These are phyloP conservation scores for Mycena olivaceomarginata DNA, from an alignment of 768 basidiomycete genomes.

Conservation along the genomic window DNA sequence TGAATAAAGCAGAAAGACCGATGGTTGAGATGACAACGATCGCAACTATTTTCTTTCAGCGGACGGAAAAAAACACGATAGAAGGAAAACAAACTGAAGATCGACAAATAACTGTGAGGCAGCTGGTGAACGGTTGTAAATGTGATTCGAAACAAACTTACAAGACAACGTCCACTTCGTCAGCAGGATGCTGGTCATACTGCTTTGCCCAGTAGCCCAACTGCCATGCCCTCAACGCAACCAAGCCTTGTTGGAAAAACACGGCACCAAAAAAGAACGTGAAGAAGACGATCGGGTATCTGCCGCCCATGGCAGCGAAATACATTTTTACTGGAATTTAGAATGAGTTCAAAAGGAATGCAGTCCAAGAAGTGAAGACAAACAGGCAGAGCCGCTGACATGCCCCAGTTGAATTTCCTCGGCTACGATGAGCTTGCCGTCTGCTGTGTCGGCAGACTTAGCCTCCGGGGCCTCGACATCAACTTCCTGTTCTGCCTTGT, in stretches of 20 bases:
- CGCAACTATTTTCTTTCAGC: slow-evolving; percentile 22
- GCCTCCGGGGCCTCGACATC: slow-evolving; percentile 41
- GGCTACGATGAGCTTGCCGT: slow-evolving; percentile 76
- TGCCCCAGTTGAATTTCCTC: slow-evolving; percentile 79
- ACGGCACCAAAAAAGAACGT: slow-evolving; percentile 29
- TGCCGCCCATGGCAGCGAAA: slow-evolving; percentile 26
- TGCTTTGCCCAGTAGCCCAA: slow-evolving; percentile 42
- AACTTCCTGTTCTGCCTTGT: slow-evolving; percentile 45
- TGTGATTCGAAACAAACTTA: not conserved
- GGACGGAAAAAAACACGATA: not conserved
- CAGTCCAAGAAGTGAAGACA: not conserved
- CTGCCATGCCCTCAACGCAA: slow-evolving; percentile 35
- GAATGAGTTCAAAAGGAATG: not conserved
- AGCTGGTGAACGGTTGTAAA: not conserved
- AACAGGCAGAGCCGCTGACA: slow-evolving; percentile 63
- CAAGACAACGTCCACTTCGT: slow-evolving; percentile 32
- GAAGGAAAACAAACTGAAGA: slow-evolving; percentile 21
- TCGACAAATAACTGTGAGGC: slow-evolving; percentile 16
- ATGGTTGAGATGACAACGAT: slow-evolving; percentile 50
- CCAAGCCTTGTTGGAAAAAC: slow-evolving; percentile 12
- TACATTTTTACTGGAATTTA: slow-evolving; percentile 38
- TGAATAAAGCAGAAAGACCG: slow-evolving; percentile 50
- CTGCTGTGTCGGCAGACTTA: slow-evolving; percentile 57
- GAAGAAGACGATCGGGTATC: slow-evolving; percentile 36
- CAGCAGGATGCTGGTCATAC: slow-evolving; percentile 32